Evolutionary conservation across 148 eudicot genomes (phyloP).

Genomic region (Diospyros kaki): DNA sequence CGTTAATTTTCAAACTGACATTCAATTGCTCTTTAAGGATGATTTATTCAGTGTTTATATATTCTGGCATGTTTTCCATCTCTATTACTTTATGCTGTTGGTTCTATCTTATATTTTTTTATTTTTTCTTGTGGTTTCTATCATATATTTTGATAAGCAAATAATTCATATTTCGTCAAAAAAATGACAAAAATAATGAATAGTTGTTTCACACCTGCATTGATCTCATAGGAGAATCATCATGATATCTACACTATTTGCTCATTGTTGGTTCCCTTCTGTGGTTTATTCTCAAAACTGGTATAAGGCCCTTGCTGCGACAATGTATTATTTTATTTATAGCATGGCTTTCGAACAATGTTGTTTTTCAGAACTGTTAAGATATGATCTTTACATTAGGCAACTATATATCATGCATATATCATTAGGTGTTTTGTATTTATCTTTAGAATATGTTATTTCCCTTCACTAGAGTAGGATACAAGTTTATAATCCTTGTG

Average conservation of each 20-base stretch:
- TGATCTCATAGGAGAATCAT: background rate
- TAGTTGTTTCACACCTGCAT: background rate
- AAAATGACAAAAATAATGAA: background rate
- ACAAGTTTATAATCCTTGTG: too few species aligned
- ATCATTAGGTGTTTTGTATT: too few species aligned
- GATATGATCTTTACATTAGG: too few species aligned
- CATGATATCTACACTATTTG: background rate
- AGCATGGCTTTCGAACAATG: too few species aligned
- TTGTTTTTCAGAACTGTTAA: too few species aligned
- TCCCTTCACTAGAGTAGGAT: too few species aligned
- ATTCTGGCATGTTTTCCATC: constrained; percentile 1
- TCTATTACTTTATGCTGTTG: background rate
- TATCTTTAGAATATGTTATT: too few species aligned
- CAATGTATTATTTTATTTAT: too few species aligned
- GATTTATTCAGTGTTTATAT: background rate
- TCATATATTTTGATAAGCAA: background rate
- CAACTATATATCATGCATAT: too few species aligned
- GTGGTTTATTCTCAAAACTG: background rate
- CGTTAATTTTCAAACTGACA: background rate
- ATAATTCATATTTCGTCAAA: background rate
- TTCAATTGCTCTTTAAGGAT: background rate
- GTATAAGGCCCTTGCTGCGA: too few species aligned
- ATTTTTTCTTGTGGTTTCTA: background rate
- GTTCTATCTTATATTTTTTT: background rate
- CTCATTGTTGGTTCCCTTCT: background rate